Conservation (phyloP, 2,329 filamentous ascomycete species). For the Colletotrichum musicola region DNA sequence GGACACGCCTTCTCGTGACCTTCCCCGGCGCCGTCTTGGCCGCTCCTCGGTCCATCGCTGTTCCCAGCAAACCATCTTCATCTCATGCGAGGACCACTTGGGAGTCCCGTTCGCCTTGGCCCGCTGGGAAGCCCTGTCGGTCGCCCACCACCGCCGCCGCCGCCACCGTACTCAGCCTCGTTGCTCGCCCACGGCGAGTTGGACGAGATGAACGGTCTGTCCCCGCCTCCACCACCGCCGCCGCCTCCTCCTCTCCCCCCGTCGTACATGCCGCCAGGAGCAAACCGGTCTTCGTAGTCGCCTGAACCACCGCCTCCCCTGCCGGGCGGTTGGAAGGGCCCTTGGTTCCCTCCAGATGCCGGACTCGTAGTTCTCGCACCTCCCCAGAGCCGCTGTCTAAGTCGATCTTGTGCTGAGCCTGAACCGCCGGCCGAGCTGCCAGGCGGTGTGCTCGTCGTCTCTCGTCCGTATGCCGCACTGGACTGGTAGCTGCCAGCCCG, state of each 20-base stretch:
- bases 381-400: constrained; percentile 84
- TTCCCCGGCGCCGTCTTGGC: neutral
- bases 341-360: constrained; percentile 50
- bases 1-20: neutral
- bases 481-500: constrained; percentile 81
- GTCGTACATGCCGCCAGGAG: constrained; percentile 60
- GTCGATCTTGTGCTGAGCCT: constrained; percentile 80
- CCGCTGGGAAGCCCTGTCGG: constrained; percentile 60
- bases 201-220: constrained; percentile 57
- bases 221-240: constrained; percentile 43
- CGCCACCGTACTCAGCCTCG: constrained; percentile 53
- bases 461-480: constrained; percentile 46
- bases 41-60: neutral
- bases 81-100: constrained; percentile 55
- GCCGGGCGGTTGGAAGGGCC: constrained; percentile 62
- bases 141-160: constrained; percentile 53
- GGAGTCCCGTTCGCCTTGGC: constrained; percentile 51
- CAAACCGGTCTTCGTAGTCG: constrained; percentile 61
- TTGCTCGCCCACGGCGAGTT: constrained; percentile 62
- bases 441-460: constrained; percentile 47
- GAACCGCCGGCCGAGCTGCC: constrained; percentile 49
- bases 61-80: constrained; percentile 43
- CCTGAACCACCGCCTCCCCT: constrained; percentile 47
- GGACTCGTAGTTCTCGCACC: constrained; percentile 70
- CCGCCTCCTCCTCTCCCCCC: constrained; percentile 43